These are phyloP conservation scores for Alternaria dauci DNA, from an alignment of 2,329 filamentous ascomycete genomes.

Conservation along the genomic window DNA sequence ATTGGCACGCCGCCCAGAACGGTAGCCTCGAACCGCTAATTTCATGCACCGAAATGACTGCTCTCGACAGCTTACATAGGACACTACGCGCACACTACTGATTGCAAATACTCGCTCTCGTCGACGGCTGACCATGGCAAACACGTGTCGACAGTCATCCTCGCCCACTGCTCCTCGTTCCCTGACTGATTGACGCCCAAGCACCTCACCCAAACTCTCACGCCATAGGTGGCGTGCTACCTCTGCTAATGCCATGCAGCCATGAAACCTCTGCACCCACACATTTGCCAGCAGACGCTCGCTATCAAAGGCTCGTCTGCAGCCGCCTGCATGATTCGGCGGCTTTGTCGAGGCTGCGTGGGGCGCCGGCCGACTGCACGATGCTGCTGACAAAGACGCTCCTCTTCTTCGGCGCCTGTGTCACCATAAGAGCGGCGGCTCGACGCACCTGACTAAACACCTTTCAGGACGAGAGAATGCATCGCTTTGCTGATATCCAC, in stretches of 20 bases:
- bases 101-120: too few species aligned
- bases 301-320: not conserved
- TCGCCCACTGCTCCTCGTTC: not conserved
- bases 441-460: constrained; percentile 4
- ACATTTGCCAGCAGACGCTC: not conserved
- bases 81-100: too few species aligned
- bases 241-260: constrained; percentile 1
- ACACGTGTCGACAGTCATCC: too few species aligned
- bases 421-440: not conserved
- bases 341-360: constrained; percentile 7
- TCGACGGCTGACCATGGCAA: too few species aligned
- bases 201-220: not conserved
- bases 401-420: not conserved
- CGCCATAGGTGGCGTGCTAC: constrained; percentile 2
- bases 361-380: constrained; percentile 7
- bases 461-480: too few species aligned
- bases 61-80: not conserved
- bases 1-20: constrained; percentile 15
- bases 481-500: not conserved
- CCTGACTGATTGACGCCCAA: not conserved
- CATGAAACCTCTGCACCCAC: constrained; percentile 1
- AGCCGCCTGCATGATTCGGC: constrained; percentile 4
- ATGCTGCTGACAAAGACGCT: constrained; percentile 19
- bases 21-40: constrained; percentile 25
- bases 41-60: constrained; percentile 19